Conservation (phyloP, 768 basidiomycete genomes). For the Pulveroboletus ravenelii region DNA sequence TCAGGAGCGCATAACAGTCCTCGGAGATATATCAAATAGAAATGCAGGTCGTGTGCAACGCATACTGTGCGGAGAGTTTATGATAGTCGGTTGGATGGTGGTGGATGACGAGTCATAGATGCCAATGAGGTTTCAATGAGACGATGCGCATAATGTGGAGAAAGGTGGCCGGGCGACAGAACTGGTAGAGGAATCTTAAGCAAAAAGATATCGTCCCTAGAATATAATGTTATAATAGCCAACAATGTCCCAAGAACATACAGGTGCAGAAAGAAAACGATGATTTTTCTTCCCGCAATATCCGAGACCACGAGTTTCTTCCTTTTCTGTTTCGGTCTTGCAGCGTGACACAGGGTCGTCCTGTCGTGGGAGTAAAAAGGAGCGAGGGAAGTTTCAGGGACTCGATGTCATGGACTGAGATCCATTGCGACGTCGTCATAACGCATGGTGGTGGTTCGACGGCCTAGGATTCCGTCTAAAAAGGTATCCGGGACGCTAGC, state of each 20-base stretch:
- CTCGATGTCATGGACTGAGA: conserved; percentile 31
- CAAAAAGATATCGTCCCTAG: conserved; percentile 30
- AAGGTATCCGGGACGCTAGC: conserved; percentile 58
- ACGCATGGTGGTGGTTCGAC: conserved; percentile 4
- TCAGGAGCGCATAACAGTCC: background rate
- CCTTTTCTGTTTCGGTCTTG: conserved; percentile 5
- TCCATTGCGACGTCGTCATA: conserved; percentile 36
- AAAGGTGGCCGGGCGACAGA: conserved; percentile 14
- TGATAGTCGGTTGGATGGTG: conserved; percentile 16
- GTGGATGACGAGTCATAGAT: conserved; percentile 25
- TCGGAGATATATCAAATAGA: conserved; percentile 20
- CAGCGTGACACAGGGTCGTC: background rate
- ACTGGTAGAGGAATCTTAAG: conserved; percentile 15
- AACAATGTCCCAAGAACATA: conserved; percentile 36
- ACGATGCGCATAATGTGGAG: conserved; percentile 5
- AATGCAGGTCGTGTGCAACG: conserved; percentile 28
- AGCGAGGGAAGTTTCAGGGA: background rate
- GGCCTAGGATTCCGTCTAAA: conserved; percentile 56
- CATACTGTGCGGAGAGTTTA: conserved; percentile 26
- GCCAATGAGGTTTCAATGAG: conserved; percentile 10
- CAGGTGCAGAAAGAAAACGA: conserved; percentile 17
- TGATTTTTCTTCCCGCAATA: conserved; percentile 11
- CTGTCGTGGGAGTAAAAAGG: conserved; percentile 4
- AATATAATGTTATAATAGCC: conserved; percentile 33
- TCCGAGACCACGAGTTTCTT: conserved; percentile 18